Percentiles rank a stretch among this genome's conserved stretches.
Conservation (phyloP, 495 filamentous ascomycete species). For the Podospora conica region DNA sequence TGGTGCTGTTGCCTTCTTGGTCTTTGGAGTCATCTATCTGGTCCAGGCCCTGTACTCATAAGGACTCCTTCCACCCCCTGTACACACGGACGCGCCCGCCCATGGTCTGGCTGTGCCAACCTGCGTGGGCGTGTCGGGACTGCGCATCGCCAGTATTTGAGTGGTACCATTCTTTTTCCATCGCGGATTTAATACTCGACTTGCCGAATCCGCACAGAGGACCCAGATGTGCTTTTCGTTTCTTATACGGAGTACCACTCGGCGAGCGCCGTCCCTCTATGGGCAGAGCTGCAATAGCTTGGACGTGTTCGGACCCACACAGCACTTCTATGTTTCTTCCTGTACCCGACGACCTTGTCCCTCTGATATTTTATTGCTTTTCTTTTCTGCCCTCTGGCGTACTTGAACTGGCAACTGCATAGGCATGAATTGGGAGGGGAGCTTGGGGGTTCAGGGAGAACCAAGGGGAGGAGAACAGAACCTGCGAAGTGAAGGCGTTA, state of each 20-base stretch:
- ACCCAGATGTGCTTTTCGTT: not conserved
- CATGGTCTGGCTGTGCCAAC: constrained; percentile 17
- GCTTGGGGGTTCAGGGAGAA: too few relatives aligned
- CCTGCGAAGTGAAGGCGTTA: not conserved
- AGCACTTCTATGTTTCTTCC: not conserved
- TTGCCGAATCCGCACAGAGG: not conserved
- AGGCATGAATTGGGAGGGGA: not conserved
- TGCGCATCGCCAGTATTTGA: not conserved
- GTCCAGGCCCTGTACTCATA: constrained; percentile 68
- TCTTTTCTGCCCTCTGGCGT: not conserved
- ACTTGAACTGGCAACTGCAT: not conserved
- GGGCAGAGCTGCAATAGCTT: not conserved
- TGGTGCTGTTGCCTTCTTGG: constrained; percentile 83
- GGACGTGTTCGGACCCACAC: not conserved
- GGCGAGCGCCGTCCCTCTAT: not conserved
- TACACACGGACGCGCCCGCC: not conserved
- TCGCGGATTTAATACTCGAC: constrained; percentile 18
- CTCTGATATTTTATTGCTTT: too few relatives aligned
- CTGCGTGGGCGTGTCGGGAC: not conserved
- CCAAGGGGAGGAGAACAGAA: not conserved
- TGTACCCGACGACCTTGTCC: not conserved
- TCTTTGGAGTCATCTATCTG: constrained; percentile 87
- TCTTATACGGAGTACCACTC: not conserved
- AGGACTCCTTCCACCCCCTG: not conserved
- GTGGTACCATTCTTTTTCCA: not conserved